Evolutionary conservation across 116 monocot species (phyloP), one percentile per base, ranked within the genome.

Genomic region (Iris pallida): DNA sequence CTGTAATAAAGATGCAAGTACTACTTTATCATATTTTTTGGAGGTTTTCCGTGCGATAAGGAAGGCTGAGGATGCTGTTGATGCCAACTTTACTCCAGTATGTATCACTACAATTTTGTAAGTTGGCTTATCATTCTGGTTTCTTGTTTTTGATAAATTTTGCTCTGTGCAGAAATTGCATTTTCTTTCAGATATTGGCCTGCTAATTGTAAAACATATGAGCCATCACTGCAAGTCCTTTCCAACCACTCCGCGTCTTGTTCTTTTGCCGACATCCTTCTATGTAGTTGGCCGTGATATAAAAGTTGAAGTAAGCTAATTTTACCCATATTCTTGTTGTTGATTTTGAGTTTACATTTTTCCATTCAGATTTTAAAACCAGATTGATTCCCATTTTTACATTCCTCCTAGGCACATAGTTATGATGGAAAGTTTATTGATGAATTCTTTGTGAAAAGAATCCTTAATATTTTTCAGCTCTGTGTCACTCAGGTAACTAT

Each of bases 1-100:
- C 47, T 68, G 51, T 51, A 74, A 64, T 13, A 63, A 64, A 11
- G 46, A 68, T 72, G 46, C 17, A 57, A 69, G 47, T 72, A 57
- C 59, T 30, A 82, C 59, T 16, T 30, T 60, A 30, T 76, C 85
- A 44, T 68, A 65, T 83, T 67, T 89, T 16, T 44, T 78, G 57
- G 85, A 77, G n/a, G 87, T 96, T 64, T 84, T 96, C 53, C 84
- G 78, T 81, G 96, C 87, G 41, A 80, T 92, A 55, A 80, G 68
- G 70, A 89, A 75, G 64, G 89, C 96, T 76, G 92, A 87, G 56
- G 96, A 96, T 89, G 86, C 86, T 53, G 58, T 79, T 79, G 79
- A 92, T 73, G 62, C 69, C 75, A 17, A 71, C 16, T 51, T 80
- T 55, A 89, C 92, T 13, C 67, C 72, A 40, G 59, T 20, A n/a